Conservation (phyloP, 257 asterid species). For the Apocynum venetum region DNA sequence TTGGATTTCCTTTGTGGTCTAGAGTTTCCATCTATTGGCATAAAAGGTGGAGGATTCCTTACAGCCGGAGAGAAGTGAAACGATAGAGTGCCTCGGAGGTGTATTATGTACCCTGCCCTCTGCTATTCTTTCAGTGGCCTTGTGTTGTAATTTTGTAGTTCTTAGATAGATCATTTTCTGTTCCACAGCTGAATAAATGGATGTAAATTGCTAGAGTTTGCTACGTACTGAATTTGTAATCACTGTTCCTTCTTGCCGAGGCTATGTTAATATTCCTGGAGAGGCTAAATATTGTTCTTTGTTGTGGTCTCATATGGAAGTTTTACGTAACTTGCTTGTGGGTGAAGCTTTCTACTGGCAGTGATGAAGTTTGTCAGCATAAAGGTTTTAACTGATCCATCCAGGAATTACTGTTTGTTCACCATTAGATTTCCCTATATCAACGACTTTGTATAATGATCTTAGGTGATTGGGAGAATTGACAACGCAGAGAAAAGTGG, state of each 20-base stretch:
- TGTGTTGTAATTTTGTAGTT: constrained; percentile 7
- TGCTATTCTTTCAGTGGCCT: constrained; percentile 4
- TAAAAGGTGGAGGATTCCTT: constrained; percentile 88
- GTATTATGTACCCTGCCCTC: neutral
- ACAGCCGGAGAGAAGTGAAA: constrained; percentile 32
- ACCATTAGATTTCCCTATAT: no score
- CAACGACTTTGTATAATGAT: no score
- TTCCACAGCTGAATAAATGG: constrained; percentile 9
- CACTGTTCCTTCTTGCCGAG: constrained; percentile 3
- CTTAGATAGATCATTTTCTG: neutral
- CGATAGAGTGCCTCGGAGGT: constrained; percentile 16
- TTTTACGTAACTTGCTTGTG: neutral
- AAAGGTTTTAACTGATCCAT: no score
- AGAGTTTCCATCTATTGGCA: constrained; percentile 94
- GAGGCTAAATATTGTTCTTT: neutral
- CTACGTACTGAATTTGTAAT: neutral
- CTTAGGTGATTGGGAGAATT: no score
- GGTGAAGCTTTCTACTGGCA: no score
- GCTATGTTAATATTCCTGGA: neutral
- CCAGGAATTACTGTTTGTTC: no score
- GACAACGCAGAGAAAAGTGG: no score
- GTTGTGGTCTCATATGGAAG: neutral
- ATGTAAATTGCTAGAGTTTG: constrained; percentile 16
- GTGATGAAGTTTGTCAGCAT: no score
- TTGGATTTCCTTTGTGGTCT: constrained; percentile 92